Conservation (phyloP, 495 filamentous ascomycete species). For the Aspergillus sparsus region DNA sequence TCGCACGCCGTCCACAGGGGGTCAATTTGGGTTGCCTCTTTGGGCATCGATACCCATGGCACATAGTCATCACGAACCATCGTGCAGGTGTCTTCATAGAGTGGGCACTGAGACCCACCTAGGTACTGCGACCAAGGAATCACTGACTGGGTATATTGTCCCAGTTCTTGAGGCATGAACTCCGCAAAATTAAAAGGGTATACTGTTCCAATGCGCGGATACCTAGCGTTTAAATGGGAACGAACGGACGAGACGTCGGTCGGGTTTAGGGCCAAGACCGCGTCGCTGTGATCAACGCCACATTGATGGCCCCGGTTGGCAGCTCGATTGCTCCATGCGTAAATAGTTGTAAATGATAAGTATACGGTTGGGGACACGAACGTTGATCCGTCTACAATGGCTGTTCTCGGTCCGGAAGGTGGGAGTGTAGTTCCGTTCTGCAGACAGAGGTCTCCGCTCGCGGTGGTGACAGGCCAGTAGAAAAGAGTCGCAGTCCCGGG, state of each 20-base stretch:
- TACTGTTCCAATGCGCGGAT: conserved; percentile 23
- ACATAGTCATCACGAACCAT: conserved; percentile 30
- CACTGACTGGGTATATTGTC: conserved; percentile 24
- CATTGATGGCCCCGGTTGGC: conserved; percentile 25
- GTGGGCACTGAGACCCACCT: conserved; percentile 29
- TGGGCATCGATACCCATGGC: conserved; percentile 14
- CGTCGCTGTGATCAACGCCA: conserved; percentile 25
- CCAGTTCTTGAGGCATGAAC: conserved; percentile 25
- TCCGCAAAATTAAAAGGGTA: conserved; percentile 34
- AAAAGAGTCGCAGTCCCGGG: conserved; percentile 33
- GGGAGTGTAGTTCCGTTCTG: conserved; percentile 29
- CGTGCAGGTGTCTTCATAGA: conserved; percentile 20
- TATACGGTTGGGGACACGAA: conserved; percentile 30
- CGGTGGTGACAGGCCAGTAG: conserved; percentile 32
- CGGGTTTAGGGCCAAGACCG: conserved; percentile 24
- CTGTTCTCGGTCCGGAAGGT: conserved; percentile 27
- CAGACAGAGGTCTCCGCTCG: conserved; percentile 27
- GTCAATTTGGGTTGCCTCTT: conserved; percentile 22
- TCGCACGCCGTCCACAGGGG: conserved; percentile 19
- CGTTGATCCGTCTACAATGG: conserved; percentile 26
- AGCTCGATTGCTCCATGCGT: conserved; percentile 29
- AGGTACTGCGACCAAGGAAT: conserved; percentile 31
- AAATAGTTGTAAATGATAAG: conserved; percentile 31
- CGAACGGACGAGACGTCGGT: conserved; percentile 22
- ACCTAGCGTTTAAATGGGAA: conserved; percentile 28